phyloP scores from a whole-genome alignment of 2,329 filamentous ascomycete species.

The Exophiala mesophila region DNA sequence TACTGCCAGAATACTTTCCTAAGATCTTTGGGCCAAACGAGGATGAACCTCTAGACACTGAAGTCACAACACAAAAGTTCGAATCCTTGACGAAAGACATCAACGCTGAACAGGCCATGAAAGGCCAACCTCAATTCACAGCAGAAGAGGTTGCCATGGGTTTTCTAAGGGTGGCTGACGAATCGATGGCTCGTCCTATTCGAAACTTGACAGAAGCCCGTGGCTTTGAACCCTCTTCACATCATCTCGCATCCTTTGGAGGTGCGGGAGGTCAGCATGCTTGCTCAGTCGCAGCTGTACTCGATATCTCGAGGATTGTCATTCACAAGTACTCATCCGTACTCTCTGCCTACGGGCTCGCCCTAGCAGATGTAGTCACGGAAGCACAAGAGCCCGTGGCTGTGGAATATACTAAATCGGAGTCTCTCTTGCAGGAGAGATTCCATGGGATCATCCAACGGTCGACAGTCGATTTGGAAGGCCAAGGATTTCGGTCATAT shows the following conservation, averaged over 20 bases:
- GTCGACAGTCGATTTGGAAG: slow-evolving; percentile 36
- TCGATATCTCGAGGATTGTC: slow-evolving; percentile 39
- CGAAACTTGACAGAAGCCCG: slow-evolving; percentile 29
- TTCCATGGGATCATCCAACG: slow-evolving; percentile 71
- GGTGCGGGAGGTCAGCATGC: slow-evolving; percentile 39
- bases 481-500: slow-evolving; percentile 41
- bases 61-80: slow-evolving; percentile 40
- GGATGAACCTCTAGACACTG: slow-evolving; percentile 55
- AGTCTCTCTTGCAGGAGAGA: slow-evolving; percentile 55
- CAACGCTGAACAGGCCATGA: slow-evolving; percentile 37
- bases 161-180: slow-evolving; percentile 40
- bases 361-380: slow-evolving; percentile 34
- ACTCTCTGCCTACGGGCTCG: slow-evolving; percentile 43
- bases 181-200: slow-evolving; percentile 36
- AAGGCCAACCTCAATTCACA: slow-evolving; percentile 28
- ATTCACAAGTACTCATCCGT: slow-evolving; percentile 42
- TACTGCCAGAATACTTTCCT: slow-evolving; percentile 71
- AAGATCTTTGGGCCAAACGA: slow-evolving; percentile 87
- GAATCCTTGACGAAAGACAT: slow-evolving; percentile 40
- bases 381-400: slow-evolving; percentile 16
- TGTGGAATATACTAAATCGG: slow-evolving; percentile 24
- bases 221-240: slow-evolving; percentile 28
- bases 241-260: slow-evolving; percentile 31
- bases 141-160: slow-evolving; percentile 37
- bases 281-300: slow-evolving; percentile 37